Base-by-base conservation (phyloP, 1,139 yeast genomes). In the Debaryomyces singareniensis region DNA sequence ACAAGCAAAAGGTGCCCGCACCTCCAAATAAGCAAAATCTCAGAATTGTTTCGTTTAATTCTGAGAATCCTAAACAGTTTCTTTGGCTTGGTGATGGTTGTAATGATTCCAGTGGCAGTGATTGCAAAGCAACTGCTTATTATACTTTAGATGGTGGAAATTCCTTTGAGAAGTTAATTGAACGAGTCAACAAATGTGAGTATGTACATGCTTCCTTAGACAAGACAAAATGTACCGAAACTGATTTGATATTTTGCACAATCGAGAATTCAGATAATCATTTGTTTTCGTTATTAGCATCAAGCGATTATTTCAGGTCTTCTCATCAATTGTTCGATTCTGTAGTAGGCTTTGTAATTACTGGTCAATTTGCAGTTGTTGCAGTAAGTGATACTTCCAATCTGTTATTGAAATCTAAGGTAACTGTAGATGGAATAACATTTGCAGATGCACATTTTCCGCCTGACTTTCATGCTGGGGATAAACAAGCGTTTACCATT, bases 391-490 rank as follows among this genome's bases (percentile, higher is more conserved):
- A 59, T 20, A 52, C 55, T 9, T 59, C 58, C 12, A 54, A 52
- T 16, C 47, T 48, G 16, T 55, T 75, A 1, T 61, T 89, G 35
- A 67, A 67, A 32, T 87, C 94, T 0, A 70, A 66, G 44, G 89
- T 86, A 0, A 79, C 96, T 1, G 70, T 78, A 23, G 95, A 91
- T 55, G 98, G 97, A n/a, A 41, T 43, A 4, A 68, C 61, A 1
- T 91, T 79, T 63, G 94, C 95, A 0, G 78, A 72, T 34, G 94
- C 94, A 0, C 67, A 71, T 33, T 81, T 87, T 55, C 98, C 98
- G 1, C 63, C 68, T 21, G 77, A 82, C 47, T 65, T 82, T 43
- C 56, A 67, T 18, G 75, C 79, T 13, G 72, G 71, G 28, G 64
- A 68, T 23, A 82, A 80, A 42, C 83, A 80, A 41, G 94, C 96